Base-by-base conservation (phyloP, 2,329 filamentous ascomycete species). In the Cladosporium halotolerans region DNA sequence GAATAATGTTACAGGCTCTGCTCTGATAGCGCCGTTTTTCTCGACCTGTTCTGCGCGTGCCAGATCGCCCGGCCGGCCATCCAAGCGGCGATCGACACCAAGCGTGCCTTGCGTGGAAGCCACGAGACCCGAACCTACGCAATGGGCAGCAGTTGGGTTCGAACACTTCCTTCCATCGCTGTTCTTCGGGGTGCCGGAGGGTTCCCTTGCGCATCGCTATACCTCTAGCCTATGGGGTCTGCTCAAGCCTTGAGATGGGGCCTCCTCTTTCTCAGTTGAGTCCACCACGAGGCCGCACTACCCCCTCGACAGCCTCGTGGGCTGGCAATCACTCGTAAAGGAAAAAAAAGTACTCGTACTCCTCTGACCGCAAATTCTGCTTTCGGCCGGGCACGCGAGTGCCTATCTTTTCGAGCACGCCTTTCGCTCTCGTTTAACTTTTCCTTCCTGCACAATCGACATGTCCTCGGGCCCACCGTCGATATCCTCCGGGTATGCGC, bases 401-500 rank as follows among this genome's bases (percentile, higher is more conserved):
- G 48, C 39, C 44, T 38, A 41, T 38, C 32, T 33, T 51, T 43
- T 51, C 31, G 40, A 36, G 32, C 23, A 38, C 48, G 39, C 48
- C 40, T 44, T 31, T 38, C 31, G 48, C 40, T 51, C 48, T 51
- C 33, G 31, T 44, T 51, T 43, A 28, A 38, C 40, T 51, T 51
- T 44, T 51, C 41, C 52, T 47, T 45, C 42, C 46, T 44, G 41
- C 46, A 47, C 39, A 36, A 32, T 57, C 40, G 45, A 40, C 45
- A 59, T 59, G 57, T 52, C 55, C 33, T 56, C 57, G 46, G 48
- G 48, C 42, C 53, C 57, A 46, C 46, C 52, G 28, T 32, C 50
- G 38, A 45, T 55, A 56, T 45, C 53, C 52, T 34, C 52, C 44
- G 46, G 64, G 28, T 72, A 71, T 55, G 61, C 58, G 10, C 63